Percentiles rank a stretch among this genome's conserved stretches.
Conservation (phyloP, 2,329 filamentous ascomycete species). For the Colletotrichum liaoningense region DNA sequence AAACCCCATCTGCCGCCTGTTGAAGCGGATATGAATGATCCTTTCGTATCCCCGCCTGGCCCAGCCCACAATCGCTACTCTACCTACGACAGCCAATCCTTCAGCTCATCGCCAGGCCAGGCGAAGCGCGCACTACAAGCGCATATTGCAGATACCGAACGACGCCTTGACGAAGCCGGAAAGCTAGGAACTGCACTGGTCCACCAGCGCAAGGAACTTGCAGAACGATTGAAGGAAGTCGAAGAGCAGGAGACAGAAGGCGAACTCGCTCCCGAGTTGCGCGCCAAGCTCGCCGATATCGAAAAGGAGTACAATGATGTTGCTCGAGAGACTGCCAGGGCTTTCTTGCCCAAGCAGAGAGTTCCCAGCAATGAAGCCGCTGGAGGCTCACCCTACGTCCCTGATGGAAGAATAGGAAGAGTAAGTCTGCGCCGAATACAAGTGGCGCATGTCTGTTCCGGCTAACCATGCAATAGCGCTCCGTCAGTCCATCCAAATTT, state of each 20-base stretch:
- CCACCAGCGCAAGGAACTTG: slow-evolving; percentile 85
- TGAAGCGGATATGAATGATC: slow-evolving; percentile 59
- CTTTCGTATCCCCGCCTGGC: slow-evolving; percentile 65
- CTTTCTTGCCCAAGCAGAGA: slow-evolving; percentile 87
- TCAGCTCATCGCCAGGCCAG: slow-evolving; percentile 83
- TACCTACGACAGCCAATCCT: slow-evolving; percentile 83
- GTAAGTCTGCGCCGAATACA: slow-evolving; percentile 52
- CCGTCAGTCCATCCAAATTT: slow-evolving; percentile 81
- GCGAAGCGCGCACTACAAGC: slow-evolving; percentile 90
- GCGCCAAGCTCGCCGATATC: slow-evolving; percentile 84
- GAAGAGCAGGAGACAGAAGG: slow-evolving; percentile 80
- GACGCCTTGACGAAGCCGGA: slow-evolving; percentile 90
- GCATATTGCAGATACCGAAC: slow-evolving; percentile 91
- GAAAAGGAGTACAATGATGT: slow-evolving; percentile 97
- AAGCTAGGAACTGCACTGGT: slow-evolving; percentile 89
- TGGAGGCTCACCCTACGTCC: slow-evolving; percentile 63
- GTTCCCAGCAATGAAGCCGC: slow-evolving; percentile 76
- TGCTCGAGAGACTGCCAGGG: slow-evolving; percentile 87
- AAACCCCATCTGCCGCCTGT: slow-evolving; percentile 53
- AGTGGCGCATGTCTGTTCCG: not conserved
- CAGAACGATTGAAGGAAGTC: slow-evolving; percentile 85
- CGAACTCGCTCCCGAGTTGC: slow-evolving; percentile 85
- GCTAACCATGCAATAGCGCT: slow-evolving; percentile 61
- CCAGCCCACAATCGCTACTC: slow-evolving; percentile 77
- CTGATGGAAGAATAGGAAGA: slow-evolving; percentile 63